Base-by-base conservation (phyloP, 257 asterid species). In the Solanum peruvianum region DNA sequence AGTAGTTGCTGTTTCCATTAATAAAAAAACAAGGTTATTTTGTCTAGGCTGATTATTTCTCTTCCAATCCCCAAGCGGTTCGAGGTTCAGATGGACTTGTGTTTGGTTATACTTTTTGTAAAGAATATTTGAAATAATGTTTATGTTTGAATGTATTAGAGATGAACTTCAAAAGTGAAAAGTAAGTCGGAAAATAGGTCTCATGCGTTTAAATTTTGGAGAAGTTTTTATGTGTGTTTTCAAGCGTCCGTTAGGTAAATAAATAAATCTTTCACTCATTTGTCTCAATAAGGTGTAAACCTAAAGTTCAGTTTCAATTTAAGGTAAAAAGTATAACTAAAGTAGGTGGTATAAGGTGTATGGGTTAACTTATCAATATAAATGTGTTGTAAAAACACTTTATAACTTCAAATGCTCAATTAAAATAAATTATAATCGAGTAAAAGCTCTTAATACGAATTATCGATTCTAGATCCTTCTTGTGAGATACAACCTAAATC, bases 181-280 rank as follows among this genome's bases (percentile, higher is more conserved):
- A 11, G 71, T 64, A 16, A 64, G 4, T 11, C 11, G 33, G 7
- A 64, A 64, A 25, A 60, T 1, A 60, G 0, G 2, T 60, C 3
- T 21, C 1, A 60, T 0, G 12, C 27, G 13, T 9, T 62, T 4
- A 66, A 11, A 11, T 66, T 66, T 12, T 25, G 10, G 11, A 66
- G 7, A 25, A 66, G 9, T 66, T 66, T n/a, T 64, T n/a, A 11
- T 12, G 35, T 4, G 20, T 66, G 20, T 66, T 12, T 1, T 66
- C 7, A 25, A 62, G 9, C 0, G 9, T 25, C 4, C 0, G 0
- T 64, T 11, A n/a, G 0, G 71, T n/a, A n/a, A 64, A 64, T 64
- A 23, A 62, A 62, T 62, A 10, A 12, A 62, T 62, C 7, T 10
- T 62, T n/a, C n/a, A 10, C 31, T 23, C 3, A 11, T 11, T 10